Conservation (phyloP, 2,329 filamentous ascomycete genomes). For the Ophiocordyceps camponoti-rufipedis region DNA sequence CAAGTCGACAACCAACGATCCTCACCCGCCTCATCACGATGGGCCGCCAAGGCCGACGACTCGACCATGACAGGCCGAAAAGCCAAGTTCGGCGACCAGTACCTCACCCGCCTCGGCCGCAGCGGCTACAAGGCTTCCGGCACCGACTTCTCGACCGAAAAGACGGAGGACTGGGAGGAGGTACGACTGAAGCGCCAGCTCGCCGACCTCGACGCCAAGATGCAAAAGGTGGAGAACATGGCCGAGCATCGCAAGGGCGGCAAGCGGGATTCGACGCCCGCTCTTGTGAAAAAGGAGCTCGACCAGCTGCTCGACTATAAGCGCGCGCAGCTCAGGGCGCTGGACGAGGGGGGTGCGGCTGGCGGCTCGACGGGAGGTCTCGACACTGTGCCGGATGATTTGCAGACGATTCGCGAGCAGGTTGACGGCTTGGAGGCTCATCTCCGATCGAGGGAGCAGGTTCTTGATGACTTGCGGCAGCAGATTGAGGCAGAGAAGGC, state of each 20-base stretch:
- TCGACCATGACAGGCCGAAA: slow-evolving; percentile 74
- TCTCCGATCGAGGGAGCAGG: slow-evolving; percentile 55
- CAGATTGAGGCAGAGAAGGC: slow-evolving; percentile 79
- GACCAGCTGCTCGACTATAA: slow-evolving; percentile 95
- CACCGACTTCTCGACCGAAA: slow-evolving; percentile 75
- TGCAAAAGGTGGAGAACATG: slow-evolving; percentile 61
- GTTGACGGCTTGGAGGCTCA: slow-evolving; percentile 79
- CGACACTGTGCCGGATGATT: slow-evolving; percentile 66
- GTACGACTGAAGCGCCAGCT: slow-evolving; percentile 88
- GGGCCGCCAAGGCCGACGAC: slow-evolving; percentile 65
- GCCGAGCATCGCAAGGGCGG: slow-evolving; percentile 44
- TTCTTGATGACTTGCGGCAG: slow-evolving; percentile 56
- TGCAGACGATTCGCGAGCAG: slow-evolving; percentile 83
- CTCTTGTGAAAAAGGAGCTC: slow-evolving; percentile 82
- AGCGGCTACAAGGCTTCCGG: slow-evolving; percentile 65
- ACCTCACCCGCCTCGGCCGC: slow-evolving; percentile 77
- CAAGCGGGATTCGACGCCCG: slow-evolving; percentile 63
- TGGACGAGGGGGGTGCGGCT: slow-evolving; percentile 49
- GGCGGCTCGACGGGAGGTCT: slow-evolving; percentile 53
- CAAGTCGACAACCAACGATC: slow-evolving; percentile 59
- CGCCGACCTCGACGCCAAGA: slow-evolving; percentile 72
- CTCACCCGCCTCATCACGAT: slow-evolving; percentile 45
- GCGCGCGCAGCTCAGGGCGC: slow-evolving; percentile 54
- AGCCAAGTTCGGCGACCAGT: slow-evolving; percentile 93
- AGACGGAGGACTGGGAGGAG: slow-evolving; percentile 94